Percentiles rank a stretch among this genome's conserved stretches.
Conservation (phyloP, 177 flowering plant genomes). For the Vitis hybrid region DNA sequence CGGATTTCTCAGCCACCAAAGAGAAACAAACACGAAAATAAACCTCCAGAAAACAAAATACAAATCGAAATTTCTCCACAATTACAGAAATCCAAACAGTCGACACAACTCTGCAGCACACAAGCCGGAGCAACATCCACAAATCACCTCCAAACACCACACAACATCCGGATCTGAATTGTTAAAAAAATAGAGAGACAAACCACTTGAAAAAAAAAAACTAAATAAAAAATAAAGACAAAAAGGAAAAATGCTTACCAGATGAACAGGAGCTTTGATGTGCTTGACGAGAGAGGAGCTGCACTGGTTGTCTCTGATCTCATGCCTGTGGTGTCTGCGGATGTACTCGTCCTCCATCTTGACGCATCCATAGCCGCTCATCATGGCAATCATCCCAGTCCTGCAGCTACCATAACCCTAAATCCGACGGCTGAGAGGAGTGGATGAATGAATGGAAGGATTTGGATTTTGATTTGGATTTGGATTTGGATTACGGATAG, state of each 20-base stretch:
- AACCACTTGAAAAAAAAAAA: background rate
- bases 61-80: too few relatives aligned
- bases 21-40: too few relatives aligned
- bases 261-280: constrained; percentile 39
- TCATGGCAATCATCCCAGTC: constrained; percentile 3
- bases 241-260: constrained; percentile 12
- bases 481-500: too few relatives aligned
- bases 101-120: too few relatives aligned
- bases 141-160: background rate
- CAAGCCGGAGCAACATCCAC: background rate
- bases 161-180: background rate
- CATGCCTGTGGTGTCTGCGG: constrained; percentile 30
- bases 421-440: background rate
- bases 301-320: constrained; percentile 36
- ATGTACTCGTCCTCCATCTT: constrained; percentile 24
- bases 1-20: too few relatives aligned
- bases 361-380: constrained; percentile 7
- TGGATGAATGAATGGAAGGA: background rate
- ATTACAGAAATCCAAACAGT: too few relatives aligned
- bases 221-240: background rate
- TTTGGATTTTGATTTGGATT: too few relatives aligned
- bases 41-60: too few relatives aligned
- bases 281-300: constrained; percentile 33
- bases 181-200: background rate
- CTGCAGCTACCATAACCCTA: background rate